Evolutionary conservation across 192 early-diverging fungal genomes (phyloP).

Genomic region (Chytriomyces hyalinus): DNA sequence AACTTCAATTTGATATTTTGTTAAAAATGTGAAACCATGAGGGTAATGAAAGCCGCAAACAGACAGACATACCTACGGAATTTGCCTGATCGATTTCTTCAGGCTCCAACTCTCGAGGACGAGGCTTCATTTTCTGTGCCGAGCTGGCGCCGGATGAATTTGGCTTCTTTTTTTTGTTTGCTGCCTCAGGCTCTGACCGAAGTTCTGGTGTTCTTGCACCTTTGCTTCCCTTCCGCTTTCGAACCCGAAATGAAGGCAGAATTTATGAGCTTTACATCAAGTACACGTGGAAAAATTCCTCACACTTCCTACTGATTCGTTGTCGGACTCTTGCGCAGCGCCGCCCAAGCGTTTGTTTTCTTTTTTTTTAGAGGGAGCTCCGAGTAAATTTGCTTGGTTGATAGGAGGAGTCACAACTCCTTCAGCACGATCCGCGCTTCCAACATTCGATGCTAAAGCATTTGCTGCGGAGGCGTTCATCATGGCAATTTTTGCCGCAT

Average conservation of each 20-base stretch:
- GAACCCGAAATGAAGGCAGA: neutral
- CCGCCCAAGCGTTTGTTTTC: constrained; percentile 12
- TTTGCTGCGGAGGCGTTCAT: neutral
- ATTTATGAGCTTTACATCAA: neutral
- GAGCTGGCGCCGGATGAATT: neutral
- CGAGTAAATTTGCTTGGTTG: neutral
- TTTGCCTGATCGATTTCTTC: constrained; percentile 48
- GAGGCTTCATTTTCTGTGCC: constrained; percentile 2
- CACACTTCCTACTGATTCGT: constrained; percentile 27
- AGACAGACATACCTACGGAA: constrained; percentile 44
- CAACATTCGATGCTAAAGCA: neutral
- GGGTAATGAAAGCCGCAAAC: neutral
- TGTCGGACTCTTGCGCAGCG: constrained; percentile 29
- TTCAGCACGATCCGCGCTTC: too few relatives aligned
- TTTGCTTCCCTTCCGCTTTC: constrained; percentile 33
- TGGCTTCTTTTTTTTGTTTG: too few relatives aligned
- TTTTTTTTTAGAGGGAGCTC: constrained; percentile 3
- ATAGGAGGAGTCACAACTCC: too few relatives aligned
- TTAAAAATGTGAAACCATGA: neutral
- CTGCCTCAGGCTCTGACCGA: neutral
- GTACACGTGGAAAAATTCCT: neutral
- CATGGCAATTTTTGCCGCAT: neutral
- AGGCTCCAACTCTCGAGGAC: neutral
- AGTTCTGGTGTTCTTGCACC: constrained; percentile 22
- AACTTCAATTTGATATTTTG: constrained; percentile 36